Evolutionary conservation across 306 rosid genomes (phyloP).

Genomic region (Cicer pinnatifidum): DNA sequence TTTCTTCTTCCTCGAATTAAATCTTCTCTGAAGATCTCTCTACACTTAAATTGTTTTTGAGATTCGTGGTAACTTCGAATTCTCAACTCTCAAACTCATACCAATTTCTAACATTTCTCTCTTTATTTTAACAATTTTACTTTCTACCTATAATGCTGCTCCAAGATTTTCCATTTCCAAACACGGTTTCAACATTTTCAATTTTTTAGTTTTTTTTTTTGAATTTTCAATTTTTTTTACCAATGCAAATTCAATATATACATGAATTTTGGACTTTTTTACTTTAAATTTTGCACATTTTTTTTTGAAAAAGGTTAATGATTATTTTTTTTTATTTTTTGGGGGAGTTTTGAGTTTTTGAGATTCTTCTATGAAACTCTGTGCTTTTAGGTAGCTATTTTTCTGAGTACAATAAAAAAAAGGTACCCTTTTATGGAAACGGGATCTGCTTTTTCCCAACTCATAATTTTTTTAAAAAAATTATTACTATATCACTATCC

Average conservation of each 20-base stretch:
- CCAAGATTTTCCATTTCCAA: constrained; percentile 46
- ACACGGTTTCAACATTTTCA: constrained; percentile 37
- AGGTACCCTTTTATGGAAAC: constrained; percentile 75
- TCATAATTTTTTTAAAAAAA: constrained; percentile 8
- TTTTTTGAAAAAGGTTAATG: constrained; percentile 56
- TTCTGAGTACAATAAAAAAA: constrained; percentile 78
- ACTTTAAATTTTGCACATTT: not conserved
- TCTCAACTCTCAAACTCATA: constrained; percentile 36
- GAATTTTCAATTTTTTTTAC: not conserved
- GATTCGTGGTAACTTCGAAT: constrained; percentile 33
- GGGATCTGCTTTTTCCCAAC: constrained; percentile 81
- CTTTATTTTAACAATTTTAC: constrained; percentile 29
- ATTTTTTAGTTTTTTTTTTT: constrained; percentile 27
- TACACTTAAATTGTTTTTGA: constrained; percentile 14
- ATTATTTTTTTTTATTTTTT: constrained; percentile 35
- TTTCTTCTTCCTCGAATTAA: constrained; percentile 8
- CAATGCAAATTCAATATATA: constrained; percentile 33
- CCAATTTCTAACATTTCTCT: not conserved
- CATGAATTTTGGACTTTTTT: not conserved
- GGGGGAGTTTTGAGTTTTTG: constrained; percentile 43
- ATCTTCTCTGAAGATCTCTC: constrained; percentile 39
- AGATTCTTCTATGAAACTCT: constrained; percentile 82
- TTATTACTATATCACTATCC: not conserved
- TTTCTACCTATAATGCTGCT: constrained; percentile 43
- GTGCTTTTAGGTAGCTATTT: constrained; percentile 80